phyloP scores from a whole-genome alignment of 371 early-diverging fungal species.

The Apophysomyces elegans region DNA sequence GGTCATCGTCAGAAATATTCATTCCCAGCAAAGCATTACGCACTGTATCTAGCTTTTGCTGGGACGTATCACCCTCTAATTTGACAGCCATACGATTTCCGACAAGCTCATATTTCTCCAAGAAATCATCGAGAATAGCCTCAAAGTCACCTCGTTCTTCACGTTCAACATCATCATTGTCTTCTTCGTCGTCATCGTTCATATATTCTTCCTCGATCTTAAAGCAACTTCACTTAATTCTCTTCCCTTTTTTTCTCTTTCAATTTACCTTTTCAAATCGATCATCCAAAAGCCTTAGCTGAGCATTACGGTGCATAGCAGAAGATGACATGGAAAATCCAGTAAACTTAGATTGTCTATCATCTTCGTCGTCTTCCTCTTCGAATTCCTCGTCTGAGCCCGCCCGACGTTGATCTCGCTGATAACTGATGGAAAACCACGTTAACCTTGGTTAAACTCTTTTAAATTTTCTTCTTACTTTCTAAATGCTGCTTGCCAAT shows the following conservation, averaged over 20 bases:
- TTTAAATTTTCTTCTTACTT: conserved; percentile 47
- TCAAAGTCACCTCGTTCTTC: conserved; percentile 67
- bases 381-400: conserved; percentile 31
- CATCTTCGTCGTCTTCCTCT: conserved; percentile 49
- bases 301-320: conserved; percentile 88
- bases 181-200: conserved; percentile 73
- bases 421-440: conserved; percentile 30
- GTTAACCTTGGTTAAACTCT: background rate
- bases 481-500: conserved; percentile 73
- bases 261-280: conserved; percentile 81
- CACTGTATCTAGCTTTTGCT: conserved; percentile 70
- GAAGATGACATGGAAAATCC: conserved; percentile 89
- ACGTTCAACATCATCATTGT: conserved; percentile 44
- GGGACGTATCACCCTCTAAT: conserved; percentile 66
- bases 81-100: conserved; percentile 72
- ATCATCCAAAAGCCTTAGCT: conserved; percentile 88
- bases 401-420: conserved; percentile 45
- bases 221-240: background rate
- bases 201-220: conserved; percentile 77
- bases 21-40: conserved; percentile 65
- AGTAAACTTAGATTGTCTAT: conserved; percentile 52
- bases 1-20: conserved; percentile 35
- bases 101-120: conserved; percentile 82
- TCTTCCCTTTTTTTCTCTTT: background rate
- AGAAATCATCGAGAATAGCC: conserved; percentile 86